Evolutionary conservation across 768 basidiomycete genomes (phyloP), one percentile per base, ranked within the genome.

Genomic region (Leccinum aurantiacum): DNA sequence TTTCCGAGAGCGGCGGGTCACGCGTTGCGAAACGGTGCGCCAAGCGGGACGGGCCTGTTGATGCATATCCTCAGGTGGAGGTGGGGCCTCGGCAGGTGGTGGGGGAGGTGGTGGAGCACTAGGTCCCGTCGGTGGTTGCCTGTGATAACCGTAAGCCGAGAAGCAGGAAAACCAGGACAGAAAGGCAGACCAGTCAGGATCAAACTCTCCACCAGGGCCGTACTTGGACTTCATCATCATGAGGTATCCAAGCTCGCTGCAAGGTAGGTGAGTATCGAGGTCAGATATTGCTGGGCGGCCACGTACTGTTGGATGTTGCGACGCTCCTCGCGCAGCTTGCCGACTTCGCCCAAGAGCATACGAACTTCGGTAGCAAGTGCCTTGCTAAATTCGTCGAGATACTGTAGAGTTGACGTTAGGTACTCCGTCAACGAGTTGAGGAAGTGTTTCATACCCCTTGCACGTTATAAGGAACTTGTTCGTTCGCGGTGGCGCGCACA

Each of bases 301-400:
- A 82, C 90, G 53, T 76, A 93, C 91, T 88, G 84, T 77, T 92
- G 89, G 24, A 93, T 78, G 24, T 81, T 82, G 47, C 91, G 84
- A 66, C 87, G 82, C 67, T 93, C 88, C 73, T 92, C 89, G 4
- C 90, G 84, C 50, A 94, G 77, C 65, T 88, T 90, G 44, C 91
- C 90, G 44, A 93, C 92, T 77, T 94, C 92, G 37, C 82, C 83
- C 10, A 94, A 81, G 14, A 94, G 79, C 82, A 91, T 88, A 31
- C 90, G 85, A 10, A 94, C 91, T 76, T 94, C 92, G 15, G 83
- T 79, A 3, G 92, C 90, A 50, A 94, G 75, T 1, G 92, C 88
- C 71, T 86, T 89, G 72, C 90, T 93, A 75, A 94, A 94, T 58
- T 94, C 90, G 61, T 94, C 89, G 14, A 94, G 81, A 70, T 94